Percentiles rank a stretch among this genome's conserved stretches.
phyloP scores from a whole-genome alignment of 805 yeast genomes.

The Suhomyces xylopsoci region DNA sequence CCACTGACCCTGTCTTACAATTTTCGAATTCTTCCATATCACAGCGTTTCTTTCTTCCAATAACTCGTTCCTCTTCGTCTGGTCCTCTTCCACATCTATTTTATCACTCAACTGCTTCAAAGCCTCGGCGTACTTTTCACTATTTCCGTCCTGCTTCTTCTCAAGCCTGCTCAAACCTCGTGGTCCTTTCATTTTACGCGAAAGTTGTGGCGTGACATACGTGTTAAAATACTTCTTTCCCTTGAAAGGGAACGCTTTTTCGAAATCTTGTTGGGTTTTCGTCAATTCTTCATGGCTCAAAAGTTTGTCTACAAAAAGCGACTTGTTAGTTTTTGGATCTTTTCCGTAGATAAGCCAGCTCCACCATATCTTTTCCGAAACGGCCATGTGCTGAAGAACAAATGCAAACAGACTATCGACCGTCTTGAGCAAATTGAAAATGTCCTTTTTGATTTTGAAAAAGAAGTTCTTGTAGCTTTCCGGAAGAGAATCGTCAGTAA shows the following conservation, averaged over 20 bases:
- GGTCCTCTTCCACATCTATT: slow-evolving; percentile 10
- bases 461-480: slow-evolving; percentile 21
- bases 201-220: slow-evolving; percentile 42
- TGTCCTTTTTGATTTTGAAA: slow-evolving; percentile 25
- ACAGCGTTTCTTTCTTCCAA: slow-evolving; percentile 26
- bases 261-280: slow-evolving; percentile 15
- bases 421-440: slow-evolving; percentile 17
- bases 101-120: slow-evolving; percentile 10
- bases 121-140: slow-evolving; percentile 3
- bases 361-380: slow-evolving; percentile 38
- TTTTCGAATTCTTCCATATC: slow-evolving; percentile 32
- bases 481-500: slow-evolving; percentile 29
- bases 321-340: slow-evolving; percentile 27
- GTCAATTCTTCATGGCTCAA: slow-evolving; percentile 21
- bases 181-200: slow-evolving; percentile 36
- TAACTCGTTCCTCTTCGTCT: slow-evolving; percentile 9
- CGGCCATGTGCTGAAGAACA: slow-evolving; percentile 23
- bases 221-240: slow-evolving; percentile 38
- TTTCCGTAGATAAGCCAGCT: slow-evolving; percentile 39
- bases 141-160: slow-evolving; percentile 10
- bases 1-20: slow-evolving; percentile 23
- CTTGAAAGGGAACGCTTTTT: slow-evolving; percentile 24
- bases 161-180: slow-evolving; percentile 24
- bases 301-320: slow-evolving; percentile 23
- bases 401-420: slow-evolving; percentile 26